Evolutionary conservation across 768 basidiomycete species (phyloP).

Genomic region (Chalciporus pseudorubinellus): DNA sequence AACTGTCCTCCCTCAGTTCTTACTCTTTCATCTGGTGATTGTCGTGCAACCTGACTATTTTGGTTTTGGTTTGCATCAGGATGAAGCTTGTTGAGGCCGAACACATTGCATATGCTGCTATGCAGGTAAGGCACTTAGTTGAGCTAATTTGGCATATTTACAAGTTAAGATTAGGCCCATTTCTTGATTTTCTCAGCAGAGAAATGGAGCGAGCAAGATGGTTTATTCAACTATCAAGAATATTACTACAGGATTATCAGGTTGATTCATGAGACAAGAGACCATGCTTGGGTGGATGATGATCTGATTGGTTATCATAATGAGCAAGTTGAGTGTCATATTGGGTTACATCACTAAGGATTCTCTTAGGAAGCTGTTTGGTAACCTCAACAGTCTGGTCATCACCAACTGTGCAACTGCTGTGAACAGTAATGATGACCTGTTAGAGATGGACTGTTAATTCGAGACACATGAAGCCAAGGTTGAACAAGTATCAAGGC

Average conservation of each 20-base stretch:
- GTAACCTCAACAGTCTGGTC: not conserved
- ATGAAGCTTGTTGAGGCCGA: not conserved
- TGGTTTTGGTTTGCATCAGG: too few relatives aligned
- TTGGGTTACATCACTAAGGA: too few relatives aligned
- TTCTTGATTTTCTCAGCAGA: not conserved
- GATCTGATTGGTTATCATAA: not conserved
- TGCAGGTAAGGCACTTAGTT: not conserved
- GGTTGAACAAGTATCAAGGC: too few relatives aligned
- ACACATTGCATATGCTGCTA: not conserved
- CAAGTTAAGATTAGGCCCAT: too few relatives aligned
- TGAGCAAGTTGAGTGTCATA: too few relatives aligned
- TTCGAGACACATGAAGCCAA: not conserved
- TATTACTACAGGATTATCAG: not conserved
- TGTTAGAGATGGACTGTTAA: not conserved
- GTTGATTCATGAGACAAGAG: not conserved
- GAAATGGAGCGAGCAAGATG: slow-evolving; percentile 1
- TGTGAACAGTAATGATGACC: not conserved
- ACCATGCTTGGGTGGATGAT: not conserved
- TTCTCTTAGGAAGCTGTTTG: not conserved
- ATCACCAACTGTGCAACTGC: not conserved
- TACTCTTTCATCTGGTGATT: too few relatives aligned
- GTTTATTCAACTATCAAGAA: not conserved
- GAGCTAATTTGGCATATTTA: too few relatives aligned
- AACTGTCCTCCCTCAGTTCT: too few relatives aligned
- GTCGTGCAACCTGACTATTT: too few relatives aligned